phyloP scores from a whole-genome alignment of 2,329 filamentous ascomycete species.

The Setomelanomma holmii region DNA sequence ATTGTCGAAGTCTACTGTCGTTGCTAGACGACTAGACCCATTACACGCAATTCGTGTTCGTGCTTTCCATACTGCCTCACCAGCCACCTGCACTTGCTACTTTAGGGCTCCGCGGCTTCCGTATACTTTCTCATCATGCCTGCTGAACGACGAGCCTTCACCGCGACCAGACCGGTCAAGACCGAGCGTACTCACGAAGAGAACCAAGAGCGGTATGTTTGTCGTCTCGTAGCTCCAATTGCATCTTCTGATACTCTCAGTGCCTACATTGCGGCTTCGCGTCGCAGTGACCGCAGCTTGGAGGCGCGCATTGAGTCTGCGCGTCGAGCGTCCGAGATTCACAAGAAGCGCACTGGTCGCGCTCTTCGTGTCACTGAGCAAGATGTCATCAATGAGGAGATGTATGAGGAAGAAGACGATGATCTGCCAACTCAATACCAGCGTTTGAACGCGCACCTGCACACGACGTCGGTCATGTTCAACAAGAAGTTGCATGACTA shows the following conservation, averaged over 20 bases:
- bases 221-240: neutral
- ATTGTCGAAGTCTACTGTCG: conserved; percentile 24
- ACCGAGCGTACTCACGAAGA: conserved; percentile 80
- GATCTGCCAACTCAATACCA: conserved; percentile 73
- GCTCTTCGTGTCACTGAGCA: conserved; percentile 81
- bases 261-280: conserved; percentile 90
- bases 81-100: conserved; percentile 22
- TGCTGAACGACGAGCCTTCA: conserved; percentile 45
- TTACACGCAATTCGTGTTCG: conserved; percentile 1
- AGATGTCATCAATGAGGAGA: conserved; percentile 88
- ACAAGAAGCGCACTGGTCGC: conserved; percentile 86
- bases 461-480: conserved; percentile 66
- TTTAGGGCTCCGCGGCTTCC: conserved; percentile 5
- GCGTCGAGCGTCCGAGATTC: conserved; percentile 85
- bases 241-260: conserved; percentile 52
- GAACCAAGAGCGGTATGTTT: conserved; percentile 72
- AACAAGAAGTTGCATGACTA: conserved; percentile 68
- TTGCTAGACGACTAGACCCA: conserved; percentile 20
- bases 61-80: conserved; percentile 5
- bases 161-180: conserved; percentile 57
- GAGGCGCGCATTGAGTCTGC: conserved; percentile 91
- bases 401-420: conserved; percentile 96
- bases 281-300: conserved; percentile 83
- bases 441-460: conserved; percentile 67
- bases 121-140: conserved; percentile 41